Base-by-base conservation (phyloP, 805 yeast genomes). In the Candida alai region DNA sequence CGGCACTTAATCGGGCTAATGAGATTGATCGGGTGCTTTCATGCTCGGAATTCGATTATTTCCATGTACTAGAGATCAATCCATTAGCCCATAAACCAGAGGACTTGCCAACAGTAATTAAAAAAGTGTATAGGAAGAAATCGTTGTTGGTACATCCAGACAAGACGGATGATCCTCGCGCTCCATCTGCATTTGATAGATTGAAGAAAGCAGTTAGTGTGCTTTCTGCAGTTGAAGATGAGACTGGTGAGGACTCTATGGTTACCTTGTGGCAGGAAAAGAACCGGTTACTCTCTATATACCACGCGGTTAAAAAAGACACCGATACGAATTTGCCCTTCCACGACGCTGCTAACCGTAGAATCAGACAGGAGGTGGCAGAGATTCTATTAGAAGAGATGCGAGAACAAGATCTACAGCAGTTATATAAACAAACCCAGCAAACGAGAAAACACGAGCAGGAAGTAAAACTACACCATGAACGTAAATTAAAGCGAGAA, bases 91-190 rank as follows among this genome's bases (percentile, higher is more conserved):
- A 32, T 13, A 35, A 35, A 12, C 16, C 28, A 7, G 66, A 22
- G 59, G 33, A 32, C 6, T 19, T 36, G 12, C 30, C 30, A 10
- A 27, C 16, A 8, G 24, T 36, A 9, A 67, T 78, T 36, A 70
- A 67, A 42, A 71, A 63, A 39, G 44, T 58, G 24, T 81, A 68
- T 49, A 58, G 86, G 17, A 70, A 68, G 53, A 78, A 75, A 49
- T 78, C 87, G 2, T 56, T 81, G 23, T 54, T 78, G 38, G 73
- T 81, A 12, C 89, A 81, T 51, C 89, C 89, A 0, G 89, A 81
- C 49, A 79, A 78, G 48, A 66, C 75, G 1, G 49, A 55, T 19
- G 72, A 80, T 43, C 58, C 65, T 0, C 56, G 65, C n/a, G 85
- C 87, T 0, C 75, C 84, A 0, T 68, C 58, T 20, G 87, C 87